Conservation (phyloP, 768 basidiomycete species). For the Myochromella boudieri region DNA sequence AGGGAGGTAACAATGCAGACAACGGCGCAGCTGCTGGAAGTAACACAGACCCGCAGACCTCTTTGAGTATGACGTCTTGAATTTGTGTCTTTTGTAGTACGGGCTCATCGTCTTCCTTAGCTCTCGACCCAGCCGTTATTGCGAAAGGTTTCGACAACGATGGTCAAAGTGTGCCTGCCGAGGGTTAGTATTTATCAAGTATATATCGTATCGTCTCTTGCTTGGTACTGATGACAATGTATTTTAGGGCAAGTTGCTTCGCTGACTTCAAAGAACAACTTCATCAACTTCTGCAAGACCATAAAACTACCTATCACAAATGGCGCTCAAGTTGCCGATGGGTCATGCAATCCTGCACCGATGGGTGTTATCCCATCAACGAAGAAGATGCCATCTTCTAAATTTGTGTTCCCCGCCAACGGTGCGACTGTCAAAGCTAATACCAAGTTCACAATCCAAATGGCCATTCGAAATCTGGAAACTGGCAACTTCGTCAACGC, state of each 20-base stretch:
- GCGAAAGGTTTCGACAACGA: slow-evolving; percentile 26
- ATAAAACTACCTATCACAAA: slow-evolving; percentile 54
- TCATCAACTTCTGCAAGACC: slow-evolving; percentile 46
- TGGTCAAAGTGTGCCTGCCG: slow-evolving; percentile 25
- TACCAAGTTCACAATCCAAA: slow-evolving; percentile 41
- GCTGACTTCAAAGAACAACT: slow-evolving; percentile 49
- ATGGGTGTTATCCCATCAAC: slow-evolving; percentile 45
- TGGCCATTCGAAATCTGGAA: slow-evolving; percentile 33
- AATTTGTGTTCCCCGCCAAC: slow-evolving; percentile 35
- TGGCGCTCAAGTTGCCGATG: slow-evolving; percentile 31
- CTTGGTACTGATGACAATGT: too few relatives aligned
- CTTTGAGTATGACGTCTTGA: slow-evolving; percentile 28
- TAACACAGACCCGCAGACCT: slow-evolving; percentile 31
- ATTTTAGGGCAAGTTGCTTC: slow-evolving; percentile 44
- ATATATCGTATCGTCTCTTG: too few relatives aligned
- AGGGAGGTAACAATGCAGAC: slow-evolving; percentile 9
- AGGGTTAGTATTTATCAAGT: too few relatives aligned
- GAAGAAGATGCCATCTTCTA: slow-evolving; percentile 39
- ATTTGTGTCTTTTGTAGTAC: not conserved
- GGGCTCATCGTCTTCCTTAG: slow-evolving; percentile 12
- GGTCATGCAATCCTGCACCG: slow-evolving; percentile 25
- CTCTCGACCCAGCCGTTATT: slow-evolving; percentile 27
- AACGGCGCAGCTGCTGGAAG: slow-evolving; percentile 7
- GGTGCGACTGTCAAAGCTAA: slow-evolving; percentile 39
- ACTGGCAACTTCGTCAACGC: slow-evolving; percentile 47